Percentiles rank a stretch among this genome's conserved stretches.
phyloP scores from a whole-genome alignment of 2,329 filamentous ascomycete species.

The Dothiorella sarmentorum region DNA sequence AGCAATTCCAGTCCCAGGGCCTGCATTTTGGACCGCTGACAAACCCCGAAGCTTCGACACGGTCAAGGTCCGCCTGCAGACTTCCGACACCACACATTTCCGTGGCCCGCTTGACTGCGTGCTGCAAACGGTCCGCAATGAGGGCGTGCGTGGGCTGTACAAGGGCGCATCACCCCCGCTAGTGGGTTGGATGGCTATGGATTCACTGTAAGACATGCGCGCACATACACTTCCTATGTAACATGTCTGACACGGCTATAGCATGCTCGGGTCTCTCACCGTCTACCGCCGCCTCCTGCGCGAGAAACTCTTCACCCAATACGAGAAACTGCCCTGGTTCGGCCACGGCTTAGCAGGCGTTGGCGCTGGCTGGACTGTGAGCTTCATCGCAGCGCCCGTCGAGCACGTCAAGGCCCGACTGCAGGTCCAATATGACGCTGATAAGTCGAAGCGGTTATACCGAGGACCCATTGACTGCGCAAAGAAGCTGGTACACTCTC shows the following conservation, averaged over 20 bases:
- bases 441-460: slow-evolving; percentile 75
- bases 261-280: slow-evolving; percentile 86
- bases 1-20: slow-evolving; percentile 24
- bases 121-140: slow-evolving; percentile 76
- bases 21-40: background rate
- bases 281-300: slow-evolving; percentile 82
- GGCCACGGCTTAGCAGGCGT: slow-evolving; percentile 88
- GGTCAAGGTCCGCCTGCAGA: slow-evolving; percentile 93
- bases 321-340: slow-evolving; percentile 62
- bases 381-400: slow-evolving; percentile 86
- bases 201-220: slow-evolving; percentile 54
- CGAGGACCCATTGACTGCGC: slow-evolving; percentile 82
- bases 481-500: slow-evolving; percentile 55
- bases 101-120: slow-evolving; percentile 82
- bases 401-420: slow-evolving; percentile 93
- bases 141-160: slow-evolving; percentile 82
- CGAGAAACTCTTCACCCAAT: slow-evolving; percentile 68
- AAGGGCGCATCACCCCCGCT: slow-evolving; percentile 91
- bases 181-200: slow-evolving; percentile 99
- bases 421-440: slow-evolving; percentile 87
- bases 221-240: background rate
- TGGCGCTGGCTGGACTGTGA: slow-evolving; percentile 83
- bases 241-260: slow-evolving; percentile 21
- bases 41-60: slow-evolving; percentile 73
- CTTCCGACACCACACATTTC: slow-evolving; percentile 73